phyloP scores from a whole-genome alignment of 2,329 filamentous ascomycete genomes.

The Sclerotinia glacialis region DNA sequence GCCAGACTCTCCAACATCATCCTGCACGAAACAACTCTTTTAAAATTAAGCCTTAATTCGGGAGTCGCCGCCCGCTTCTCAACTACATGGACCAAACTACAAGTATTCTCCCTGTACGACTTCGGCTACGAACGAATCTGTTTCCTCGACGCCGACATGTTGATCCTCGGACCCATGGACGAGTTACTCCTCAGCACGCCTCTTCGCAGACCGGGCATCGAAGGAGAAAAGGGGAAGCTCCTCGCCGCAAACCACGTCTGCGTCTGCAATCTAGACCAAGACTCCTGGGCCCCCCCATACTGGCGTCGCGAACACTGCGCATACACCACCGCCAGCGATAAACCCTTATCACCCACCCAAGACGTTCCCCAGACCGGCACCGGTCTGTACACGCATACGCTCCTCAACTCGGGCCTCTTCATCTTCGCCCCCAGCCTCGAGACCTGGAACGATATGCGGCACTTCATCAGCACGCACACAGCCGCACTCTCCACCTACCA shows the following conservation, averaged over 20 bases:
- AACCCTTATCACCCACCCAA: no score
- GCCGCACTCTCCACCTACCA: constrained; percentile 40
- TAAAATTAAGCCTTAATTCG: neutral
- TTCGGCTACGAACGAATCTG: constrained; percentile 70
- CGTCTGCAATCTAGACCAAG: constrained; percentile 73
- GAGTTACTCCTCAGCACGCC: constrained; percentile 71
- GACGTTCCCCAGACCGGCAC: neutral
- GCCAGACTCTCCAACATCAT: neutral
- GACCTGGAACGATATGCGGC: constrained; percentile 40
- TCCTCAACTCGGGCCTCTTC: constrained; percentile 53
- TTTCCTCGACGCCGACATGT: constrained; percentile 83
- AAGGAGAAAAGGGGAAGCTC: neutral
- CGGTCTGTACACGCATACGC: constrained; percentile 39
- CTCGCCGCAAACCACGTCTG: constrained; percentile 78
- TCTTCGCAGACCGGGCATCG: constrained; percentile 44
- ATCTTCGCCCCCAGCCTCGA: constrained; percentile 49
- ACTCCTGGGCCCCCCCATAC: constrained; percentile 61
- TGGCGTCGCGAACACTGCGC: constrained; percentile 60
- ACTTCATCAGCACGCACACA: constrained; percentile 25
- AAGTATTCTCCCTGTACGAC: constrained; percentile 60
- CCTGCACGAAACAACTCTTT: neutral
- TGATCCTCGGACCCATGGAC: constrained; percentile 79
- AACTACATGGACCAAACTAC: constrained; percentile 84
- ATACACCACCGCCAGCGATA: constrained; percentile 41
- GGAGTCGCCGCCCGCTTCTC: constrained; percentile 72